Base-by-base conservation (phyloP, 768 basidiomycete species). In the Hypholoma sublateritium region DNA sequence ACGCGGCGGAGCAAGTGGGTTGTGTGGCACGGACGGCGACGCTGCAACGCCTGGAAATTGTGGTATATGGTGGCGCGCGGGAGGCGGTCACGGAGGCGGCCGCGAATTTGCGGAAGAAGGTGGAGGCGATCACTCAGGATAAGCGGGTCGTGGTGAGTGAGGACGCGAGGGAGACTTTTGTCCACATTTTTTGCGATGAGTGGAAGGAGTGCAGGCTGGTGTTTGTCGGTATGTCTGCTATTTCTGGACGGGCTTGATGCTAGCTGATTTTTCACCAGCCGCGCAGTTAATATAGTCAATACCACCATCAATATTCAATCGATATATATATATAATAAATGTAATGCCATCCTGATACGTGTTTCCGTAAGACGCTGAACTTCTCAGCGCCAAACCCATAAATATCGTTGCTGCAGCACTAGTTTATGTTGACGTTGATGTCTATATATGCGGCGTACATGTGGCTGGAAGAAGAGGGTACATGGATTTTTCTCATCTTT, bases 1-100 rank as follows among this genome's bases (percentile, higher is more conserved):
- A 63, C 54, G 69, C 67, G 11, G 59, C 70, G 32, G 65, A 69
- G 41, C 72, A 74, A 59, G 65, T 69, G 24, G 58, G 50, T 24
- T 70, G 68, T 46, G 59, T 74, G 16, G 56, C 58, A 1, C 45
- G 61, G 51, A 62, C 70, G 34, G 22, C 45, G n/a, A 62, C 57
- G 19, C 49, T 74, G 39, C 59, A 69, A 57, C 54, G 62, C 44
- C 52, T 71, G 60, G 65, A 72, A 49, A 63, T 74, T 22, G 59
- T 72, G 9, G 42, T 67, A 16, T 62, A 57, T 43, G 65, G 63
- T 0, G 14, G 35, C 43, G 22, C 48, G 22, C 42, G 58, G 28
- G 39, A 48, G 43, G 47, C 48, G 6, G 32, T 42, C 13, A 32
- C 47, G 1, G 54, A 22, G 14, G 28, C 49, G n/a, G 56, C 37